Evolutionary conservation across 116 monocot genomes (phyloP), one percentile per base, ranked within the genome.

Genomic region (Posidonia oceanica): DNA sequence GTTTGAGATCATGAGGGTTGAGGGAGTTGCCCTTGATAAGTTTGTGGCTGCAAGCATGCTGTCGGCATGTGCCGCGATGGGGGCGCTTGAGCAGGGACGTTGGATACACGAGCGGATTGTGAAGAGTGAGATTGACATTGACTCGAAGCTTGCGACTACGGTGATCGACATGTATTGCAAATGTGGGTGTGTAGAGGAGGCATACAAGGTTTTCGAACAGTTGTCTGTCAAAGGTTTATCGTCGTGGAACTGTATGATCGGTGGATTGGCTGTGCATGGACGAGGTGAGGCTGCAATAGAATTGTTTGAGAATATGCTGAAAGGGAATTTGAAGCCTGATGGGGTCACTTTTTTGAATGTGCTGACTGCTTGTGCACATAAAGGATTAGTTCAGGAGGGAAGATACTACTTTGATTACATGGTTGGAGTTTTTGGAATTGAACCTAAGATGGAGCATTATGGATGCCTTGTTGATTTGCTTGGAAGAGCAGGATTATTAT

Each of bases 201-300:
- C 81, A 0, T 63, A 29, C 5, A 69, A 81, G 21, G 77, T 84
- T n/a, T 87, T 87, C 14, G 61, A 74, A 2, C 54, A 66, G 44
- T 77, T 87, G 67, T 17, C 42, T 8, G 23, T 3, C 13, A 84
- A 81, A 69, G 67, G 77, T 18, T 70, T 77, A 2, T 79, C 81
- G 0, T 81, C 79, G 0, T 84, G 75, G 80, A 88, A 82, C 54
- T 88, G 70, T 42, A 88, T 88, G 88, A 88, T 88, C 58, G 82
- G 82, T 63, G 84, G 84, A 22, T 56, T 84, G 14, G 82, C 84
- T 0, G 57, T 71, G 59, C 82, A 84, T 36, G 88, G 88, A 41
- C 69, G 39, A 59, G 80, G 77, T 36, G 68, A 70, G 10, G 80
- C 14, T 3, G 88, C 88, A 2, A 80, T 82, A 21, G 51, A 75